Evolutionary conservation across 164 flowering plant species (phyloP).

Genomic region (Tetracentron sinense): DNA sequence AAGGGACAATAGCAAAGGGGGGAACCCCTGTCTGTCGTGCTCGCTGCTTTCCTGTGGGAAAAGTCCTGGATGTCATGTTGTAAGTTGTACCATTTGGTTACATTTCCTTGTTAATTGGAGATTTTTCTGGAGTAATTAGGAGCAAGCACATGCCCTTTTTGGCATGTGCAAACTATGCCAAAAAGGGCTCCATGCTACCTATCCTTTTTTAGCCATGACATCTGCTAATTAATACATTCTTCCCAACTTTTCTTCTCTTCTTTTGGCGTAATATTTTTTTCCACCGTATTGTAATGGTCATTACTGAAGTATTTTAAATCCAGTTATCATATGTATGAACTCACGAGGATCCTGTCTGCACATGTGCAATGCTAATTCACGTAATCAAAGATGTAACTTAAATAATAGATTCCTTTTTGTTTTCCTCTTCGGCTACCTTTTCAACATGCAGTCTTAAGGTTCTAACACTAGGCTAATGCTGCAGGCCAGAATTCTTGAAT

Average conservation of each 20-base stretch:
- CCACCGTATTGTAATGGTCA: too few species aligned
- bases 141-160: not conserved
- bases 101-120: not conserved
- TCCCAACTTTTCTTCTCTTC: too few species aligned
- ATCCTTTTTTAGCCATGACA: not conserved
- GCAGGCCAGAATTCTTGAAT: constrained; percentile 84
- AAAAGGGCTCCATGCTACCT: not conserved
- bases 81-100: constrained; percentile 40
- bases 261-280: too few species aligned
- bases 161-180: not conserved
- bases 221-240: not conserved
- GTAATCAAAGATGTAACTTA: too few species aligned
- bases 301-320: too few species aligned
- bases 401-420: not conserved
- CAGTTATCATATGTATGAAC: constrained; percentile 5
- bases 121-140: constrained; percentile 3
- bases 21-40: constrained; percentile 94
- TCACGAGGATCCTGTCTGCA: not conserved
- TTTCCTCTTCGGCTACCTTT: not conserved
- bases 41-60: constrained; percentile 95
- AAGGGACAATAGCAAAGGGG: constrained; percentile 92
- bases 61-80: constrained; percentile 62
- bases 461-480: constrained; percentile 8
- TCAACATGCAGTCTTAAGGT: not conserved
- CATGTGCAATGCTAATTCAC: too few species aligned